Conservation (phyloP, 169 alveolate species). For the Plasmodium inui region DNA sequence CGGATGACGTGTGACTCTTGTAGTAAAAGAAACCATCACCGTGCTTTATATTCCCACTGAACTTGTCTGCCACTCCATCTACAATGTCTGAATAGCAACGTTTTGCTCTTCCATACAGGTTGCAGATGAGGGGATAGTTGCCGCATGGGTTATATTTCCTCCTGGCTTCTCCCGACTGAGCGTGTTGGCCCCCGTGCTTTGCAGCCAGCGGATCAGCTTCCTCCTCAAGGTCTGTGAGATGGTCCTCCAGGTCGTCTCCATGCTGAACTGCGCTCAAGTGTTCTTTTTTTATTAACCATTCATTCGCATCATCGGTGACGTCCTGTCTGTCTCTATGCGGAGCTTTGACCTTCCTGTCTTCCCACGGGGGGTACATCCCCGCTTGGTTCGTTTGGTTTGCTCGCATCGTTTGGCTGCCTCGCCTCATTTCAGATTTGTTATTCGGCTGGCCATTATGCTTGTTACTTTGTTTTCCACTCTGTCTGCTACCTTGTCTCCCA, state of each 20-base stretch:
- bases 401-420: too few species aligned
- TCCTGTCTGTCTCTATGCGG: not conserved
- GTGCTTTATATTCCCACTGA: not conserved
- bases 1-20: not conserved
- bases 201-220: not conserved
- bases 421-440: too few species aligned
- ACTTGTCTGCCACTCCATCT: slow-evolving; percentile 1
- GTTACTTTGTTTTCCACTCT: not conserved
- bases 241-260: not conserved
- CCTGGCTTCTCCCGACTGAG: not conserved
- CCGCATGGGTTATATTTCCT: not conserved
- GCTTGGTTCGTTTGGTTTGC: not conserved
- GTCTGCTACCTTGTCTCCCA: not conserved
- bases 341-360: not conserved
- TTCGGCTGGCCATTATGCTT: not conserved
- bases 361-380: not conserved
- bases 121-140: not conserved
- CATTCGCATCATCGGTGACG: slow-evolving; percentile 15
- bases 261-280: not conserved
- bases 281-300: slow-evolving; percentile 19
- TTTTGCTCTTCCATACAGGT: not conserved
- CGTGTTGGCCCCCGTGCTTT: not conserved
- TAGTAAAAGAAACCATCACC: slow-evolving; percentile 17
- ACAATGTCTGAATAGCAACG: not conserved
- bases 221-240: not conserved